These are phyloP conservation scores for Camellia lanceoleosa DNA, from an alignment of 148 eudicot species.

Conservation along the genomic window DNA sequence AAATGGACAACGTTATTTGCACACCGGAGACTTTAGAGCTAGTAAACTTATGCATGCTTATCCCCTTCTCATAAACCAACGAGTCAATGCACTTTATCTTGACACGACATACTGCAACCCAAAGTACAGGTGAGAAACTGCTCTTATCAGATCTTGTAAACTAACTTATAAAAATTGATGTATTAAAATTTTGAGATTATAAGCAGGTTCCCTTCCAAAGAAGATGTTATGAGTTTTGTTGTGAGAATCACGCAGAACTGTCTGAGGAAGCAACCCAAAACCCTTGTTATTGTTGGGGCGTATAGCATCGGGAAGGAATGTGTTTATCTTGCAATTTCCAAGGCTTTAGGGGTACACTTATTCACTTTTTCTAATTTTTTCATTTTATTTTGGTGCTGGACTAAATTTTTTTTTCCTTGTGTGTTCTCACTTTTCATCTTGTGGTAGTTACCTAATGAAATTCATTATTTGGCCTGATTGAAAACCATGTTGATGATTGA, in stretches of 20 bases:
- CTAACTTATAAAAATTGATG: not conserved
- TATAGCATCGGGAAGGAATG: conserved; percentile 73
- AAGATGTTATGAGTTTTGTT: conserved; percentile 50
- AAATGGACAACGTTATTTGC: conserved; percentile 44
- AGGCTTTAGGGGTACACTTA: conserved; percentile 48
- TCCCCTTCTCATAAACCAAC: conserved; percentile 42
- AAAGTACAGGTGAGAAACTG: conserved; percentile 46
- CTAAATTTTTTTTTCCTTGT: not conserved
- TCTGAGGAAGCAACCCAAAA: conserved; percentile 50
- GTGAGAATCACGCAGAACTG: conserved; percentile 39
- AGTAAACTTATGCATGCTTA: conserved; percentile 54
- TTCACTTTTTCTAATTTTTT: conserved; percentile 5
- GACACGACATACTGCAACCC: conserved; percentile 75
- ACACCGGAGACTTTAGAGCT: conserved; percentile 74
- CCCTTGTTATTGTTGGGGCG: conserved; percentile 63
- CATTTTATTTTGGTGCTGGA: not conserved
- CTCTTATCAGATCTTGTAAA: not conserved
- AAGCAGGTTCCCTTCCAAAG: conserved; percentile 62
- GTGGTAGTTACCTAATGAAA: not conserved
- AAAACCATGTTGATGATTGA: not conserved
- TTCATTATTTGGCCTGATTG: conserved; percentile 10
- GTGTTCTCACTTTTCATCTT: not conserved
- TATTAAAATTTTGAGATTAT: not conserved
- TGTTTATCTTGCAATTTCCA: conserved; percentile 61
- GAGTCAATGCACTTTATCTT: conserved; percentile 51